Evolutionary conservation across 1,284 basidiomycete genomes (phyloP).

Genomic region (Naganishia liquefaciens): DNA sequence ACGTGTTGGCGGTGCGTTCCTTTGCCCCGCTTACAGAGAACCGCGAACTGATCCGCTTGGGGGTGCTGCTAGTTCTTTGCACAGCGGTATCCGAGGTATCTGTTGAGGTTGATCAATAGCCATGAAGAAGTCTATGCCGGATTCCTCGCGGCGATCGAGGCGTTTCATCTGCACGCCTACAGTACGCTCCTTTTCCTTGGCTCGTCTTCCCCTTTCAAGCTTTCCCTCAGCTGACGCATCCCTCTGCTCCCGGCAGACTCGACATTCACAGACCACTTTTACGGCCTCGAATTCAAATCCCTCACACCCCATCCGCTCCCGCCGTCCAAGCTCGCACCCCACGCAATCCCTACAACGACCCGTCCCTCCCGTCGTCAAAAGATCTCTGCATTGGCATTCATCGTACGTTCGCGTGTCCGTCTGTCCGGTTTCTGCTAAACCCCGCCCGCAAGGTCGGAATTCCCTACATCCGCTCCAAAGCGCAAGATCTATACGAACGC

Average conservation of each 20-base stretch:
- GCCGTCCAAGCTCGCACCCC: too few relatives aligned
- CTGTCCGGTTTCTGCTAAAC: too few relatives aligned
- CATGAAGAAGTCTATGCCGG: slow-evolving; percentile 95
- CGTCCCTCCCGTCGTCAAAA: slow-evolving; percentile 36
- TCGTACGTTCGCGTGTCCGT: slow-evolving; percentile 16
- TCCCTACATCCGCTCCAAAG: slow-evolving; percentile 85
- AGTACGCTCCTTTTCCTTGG: slow-evolving; percentile 60
- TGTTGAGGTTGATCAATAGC: slow-evolving; percentile 84
- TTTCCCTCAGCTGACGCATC: background rate
- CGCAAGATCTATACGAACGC: slow-evolving; percentile 85
- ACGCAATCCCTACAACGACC: slow-evolving; percentile 15
- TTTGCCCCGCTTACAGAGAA: slow-evolving; percentile 9
- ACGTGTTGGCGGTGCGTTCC: slow-evolving; percentile 77
- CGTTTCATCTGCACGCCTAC: slow-evolving; percentile 81
- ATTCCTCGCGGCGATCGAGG: slow-evolving; percentile 85
- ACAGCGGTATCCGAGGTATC: slow-evolving; percentile 89
- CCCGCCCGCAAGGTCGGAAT: slow-evolving; percentile 79
- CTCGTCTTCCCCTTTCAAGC: background rate
- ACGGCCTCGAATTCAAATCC: slow-evolving; percentile 74
- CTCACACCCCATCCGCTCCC: background rate
- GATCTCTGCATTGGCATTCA: slow-evolving; percentile 24
- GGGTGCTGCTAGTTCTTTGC: slow-evolving; percentile 56
- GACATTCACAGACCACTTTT: slow-evolving; percentile 90
- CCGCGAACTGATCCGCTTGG: slow-evolving; percentile 5
- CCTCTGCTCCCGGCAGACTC: slow-evolving; percentile 61